Evolutionary conservation across 169 alveolate species (phyloP), one percentile per base, ranked within the genome.

Genomic region (Plasmodium reichenowi): DNA sequence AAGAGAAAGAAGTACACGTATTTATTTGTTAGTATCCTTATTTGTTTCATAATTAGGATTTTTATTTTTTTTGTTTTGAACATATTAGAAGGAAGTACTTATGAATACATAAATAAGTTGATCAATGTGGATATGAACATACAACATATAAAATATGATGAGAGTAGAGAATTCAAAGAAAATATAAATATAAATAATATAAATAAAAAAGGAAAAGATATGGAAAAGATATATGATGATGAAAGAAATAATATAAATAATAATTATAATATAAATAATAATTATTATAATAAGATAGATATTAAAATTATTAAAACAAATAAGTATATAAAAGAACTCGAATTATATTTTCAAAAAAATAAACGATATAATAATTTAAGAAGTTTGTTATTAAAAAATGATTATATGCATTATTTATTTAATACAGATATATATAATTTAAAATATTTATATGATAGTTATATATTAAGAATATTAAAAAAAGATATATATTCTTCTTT

Each of bases 341-440:
- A 20, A 54, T 3, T 67, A 20, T 80, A 54, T 48, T 80, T 67
- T 58, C 83, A 80, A 62, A 66, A 9, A 58, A 67, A 80, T 54
- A 80, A 80, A 54, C 13, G 83, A 52, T 67, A 67, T 80, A 38
- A 45, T 29, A n/a, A 58, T 2, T 48, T 76, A 43, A 62, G 45
- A 47, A 59, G 68, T 32, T 67, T 29, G 17, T 6, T 75, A 75
- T 38, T 80, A 29, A 66, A 62, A 67, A 67, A 68, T 80, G 90
- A 80, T 54, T 38, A 78, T n/a, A 80, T 80, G 83, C 72, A 80
- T 80, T 80, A 67, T 54, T 67, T 78, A 0, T 80, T 80, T 45
- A 80, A 80, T 47, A 67, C 90, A 54, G 90, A 80, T 67, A 32
- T 80, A 22, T 80, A 80, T 50, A 80, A 80, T 47, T 56, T 80